Base-by-base conservation (phyloP, 2,329 filamentous ascomycete genomes). In the Stachybotrys chartarum region DNA sequence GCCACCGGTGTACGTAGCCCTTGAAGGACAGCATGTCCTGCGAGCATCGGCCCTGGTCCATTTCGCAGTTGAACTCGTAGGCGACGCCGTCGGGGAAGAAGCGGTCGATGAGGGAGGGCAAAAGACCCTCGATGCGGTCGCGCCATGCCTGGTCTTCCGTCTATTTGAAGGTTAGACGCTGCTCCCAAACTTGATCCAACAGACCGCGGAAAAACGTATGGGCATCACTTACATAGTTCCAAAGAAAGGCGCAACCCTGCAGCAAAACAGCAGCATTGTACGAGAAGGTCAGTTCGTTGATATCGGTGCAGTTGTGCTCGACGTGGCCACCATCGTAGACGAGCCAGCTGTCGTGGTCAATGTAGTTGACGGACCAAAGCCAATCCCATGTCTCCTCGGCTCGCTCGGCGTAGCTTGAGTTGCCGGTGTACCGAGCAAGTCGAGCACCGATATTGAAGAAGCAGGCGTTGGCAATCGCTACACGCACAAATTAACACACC, bases 11-110 rank as follows among this genome's bases (percentile, higher is more conserved):
- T 17, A 89, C 74, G 56, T 86, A 85, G 45, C 86, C 86, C 70
- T 90, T 90, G 79, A 87, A 91, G 1, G 83, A 82, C 57, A 82
- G 70, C 76, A 91, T 88, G 63, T 93, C 90, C 51, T 81, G 77
- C 56, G 85, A 85, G 74, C 90, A 93, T 18, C 72, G 78, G 24
- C 65, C 71, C 3, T 77, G 72, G 31, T 67, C 62, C 39, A 65
- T 63, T 61, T 91, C 87, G 71, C 89, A 93, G 12, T 83, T 75
- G 3, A 82, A 71, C 68, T 93, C 89, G 55, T 74, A 83, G 61
- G 88, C 83, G 60, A 87, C 75, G 47, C 78, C 78, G 14, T 81
- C 70, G 47, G 75, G 75, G 71, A 83, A 83, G 70, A 84, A 84
- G 57, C 75, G 70, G n/a, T 71, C 64, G 17, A 79, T 57, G 1